Base-by-base conservation (phyloP, 2,329 filamentous ascomycete genomes). In the Plenodomus biglobosus region DNA sequence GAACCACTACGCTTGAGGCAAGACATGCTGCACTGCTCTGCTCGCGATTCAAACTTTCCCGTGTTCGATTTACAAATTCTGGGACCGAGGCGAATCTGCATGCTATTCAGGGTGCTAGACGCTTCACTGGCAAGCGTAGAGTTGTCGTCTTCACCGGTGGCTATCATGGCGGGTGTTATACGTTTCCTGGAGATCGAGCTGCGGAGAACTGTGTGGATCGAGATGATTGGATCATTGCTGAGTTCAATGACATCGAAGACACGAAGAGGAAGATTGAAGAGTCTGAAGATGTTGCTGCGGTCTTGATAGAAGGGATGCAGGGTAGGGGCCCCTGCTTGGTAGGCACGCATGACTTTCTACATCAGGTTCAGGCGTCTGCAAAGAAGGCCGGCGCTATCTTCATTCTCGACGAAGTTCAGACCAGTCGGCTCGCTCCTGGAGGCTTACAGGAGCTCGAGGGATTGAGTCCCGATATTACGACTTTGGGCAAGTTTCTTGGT, bases 251-350 rank as follows among this genome's bases (percentile, higher is more conserved):
- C 44, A 55, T 80, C 1, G 69, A 72, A 0, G 74, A 74, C 2
- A 78, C 80, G 0, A 68, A 65, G 5, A 53, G 52, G 2, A 73
- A 78, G 10, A 73, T 85, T 7, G 62, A 73, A 6, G 58, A 35
- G 49, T 61, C 55, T 17, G 56, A 47, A 1, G 75, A 77, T 8
- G 66, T 88, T 0, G 85, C 83, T 0, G 85, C 82, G 0, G 82
- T 89, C 17, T 60, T 90, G 1, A 72, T 89, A 0, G 86, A 89
- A 66, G 78, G 78, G 0, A 83, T 90, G 78, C 83, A 87, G 55
- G 85, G 84, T 0, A 76, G 79, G 2, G 84, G 79, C 0, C 85
- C 85, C 0, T 81, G 79, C 44, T 77, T 84, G 5, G 71, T 75
- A 0, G 84, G 74, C 0, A 73, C 69, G 0, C 43, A 40, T 1